Evolutionary conservation across 2,329 filamentous ascomycete genomes (phyloP), one percentile per base, ranked within the genome.

Genomic region (Myriosclerotinia duriaeana): DNA sequence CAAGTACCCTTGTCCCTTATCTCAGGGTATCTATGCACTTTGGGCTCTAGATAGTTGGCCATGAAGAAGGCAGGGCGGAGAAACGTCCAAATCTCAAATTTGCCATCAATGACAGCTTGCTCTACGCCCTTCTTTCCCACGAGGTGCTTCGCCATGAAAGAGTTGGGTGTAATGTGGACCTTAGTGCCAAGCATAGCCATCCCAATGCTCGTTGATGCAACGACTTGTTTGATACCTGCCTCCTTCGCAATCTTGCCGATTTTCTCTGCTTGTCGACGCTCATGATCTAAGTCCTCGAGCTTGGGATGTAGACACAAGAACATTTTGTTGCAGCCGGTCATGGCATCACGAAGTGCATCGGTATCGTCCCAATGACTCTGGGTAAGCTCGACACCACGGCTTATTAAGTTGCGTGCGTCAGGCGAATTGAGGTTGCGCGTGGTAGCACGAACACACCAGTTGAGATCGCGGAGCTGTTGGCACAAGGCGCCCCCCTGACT

Each of bases 251-350:
- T 34, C 22, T 42, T 38, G 59, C 53, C 0, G 14, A 53, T 62
- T 15, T 62, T 53, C 20, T 52, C 46, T 14, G 44, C 59, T n/a
- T 52, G 46, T 15, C 59, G 59, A 52, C 8, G 26, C 42, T 53
- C 59, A 17, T 34, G 11, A n/a, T 38, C 17, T 50, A 36, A 34
- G 17, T 50, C 59, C 5, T 50, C 44, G 30, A 52, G 22, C 2
- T 40, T 22, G 14, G 58, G 59, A 52, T 50, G n/a, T 3, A 30
- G 44, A 52, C 14, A 50, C 42, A 62, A 11, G 59, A 38, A 53
- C 1, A 62, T 15, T n/a, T 52, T 52, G 3, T n/a, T 15, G 44
- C 59, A 62, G 22, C 59, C 59, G 17, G 20, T n/a, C 15, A 42
- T 42, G 3, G 42, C 30, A 40, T 3, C 46, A 2, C 34, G 15